Evolutionary conservation across 2,329 filamentous ascomycete genomes (phyloP).

Genomic region (Fusarium udum): DNA sequence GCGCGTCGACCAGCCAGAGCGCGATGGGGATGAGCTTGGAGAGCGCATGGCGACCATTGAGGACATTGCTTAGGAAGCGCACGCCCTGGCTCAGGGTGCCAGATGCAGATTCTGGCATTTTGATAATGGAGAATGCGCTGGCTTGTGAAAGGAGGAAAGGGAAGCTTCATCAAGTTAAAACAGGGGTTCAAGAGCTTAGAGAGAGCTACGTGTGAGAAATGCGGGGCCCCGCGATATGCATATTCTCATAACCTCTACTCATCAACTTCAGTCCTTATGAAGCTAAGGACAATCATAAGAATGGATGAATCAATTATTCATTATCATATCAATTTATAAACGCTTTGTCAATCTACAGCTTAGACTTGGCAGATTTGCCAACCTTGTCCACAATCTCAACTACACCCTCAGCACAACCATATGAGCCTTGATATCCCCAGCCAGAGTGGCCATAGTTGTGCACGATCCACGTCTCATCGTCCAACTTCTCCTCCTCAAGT

Average conservation of each 20-base stretch:
- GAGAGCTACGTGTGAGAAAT: constrained; percentile 10
- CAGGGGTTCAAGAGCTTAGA: constrained; percentile 31
- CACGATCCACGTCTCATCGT: constrained; percentile 71
- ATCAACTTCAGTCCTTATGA: not conserved
- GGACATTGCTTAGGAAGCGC: constrained; percentile 53
- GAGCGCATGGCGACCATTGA: constrained; percentile 59
- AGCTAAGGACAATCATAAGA: not conserved
- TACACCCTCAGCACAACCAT: constrained; percentile 74
- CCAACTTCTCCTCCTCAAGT: constrained; percentile 67
- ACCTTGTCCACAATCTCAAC: constrained; percentile 75
- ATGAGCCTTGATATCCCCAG: constrained; percentile 77
- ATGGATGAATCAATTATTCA: not conserved
- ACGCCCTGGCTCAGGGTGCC: constrained; percentile 43
- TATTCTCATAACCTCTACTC: constrained; percentile 23
- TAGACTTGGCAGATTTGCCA: constrained; percentile 39
- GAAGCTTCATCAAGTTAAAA: constrained; percentile 18
- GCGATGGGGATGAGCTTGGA: constrained; percentile 64
- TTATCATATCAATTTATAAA: not conserved
- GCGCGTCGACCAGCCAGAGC: constrained; percentile 75
- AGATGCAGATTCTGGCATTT: constrained; percentile 43
- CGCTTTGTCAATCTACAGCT: constrained; percentile 36
- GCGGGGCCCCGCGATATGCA: constrained; percentile 41
- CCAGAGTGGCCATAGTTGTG: constrained; percentile 85
- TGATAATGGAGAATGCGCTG: constrained; percentile 1
- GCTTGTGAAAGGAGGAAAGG: constrained; percentile 16